Evolutionary conservation across 768 basidiomycete genomes (phyloP), one percentile per base, ranked within the genome.

Genomic region (Calocybe gangraenosa): DNA sequence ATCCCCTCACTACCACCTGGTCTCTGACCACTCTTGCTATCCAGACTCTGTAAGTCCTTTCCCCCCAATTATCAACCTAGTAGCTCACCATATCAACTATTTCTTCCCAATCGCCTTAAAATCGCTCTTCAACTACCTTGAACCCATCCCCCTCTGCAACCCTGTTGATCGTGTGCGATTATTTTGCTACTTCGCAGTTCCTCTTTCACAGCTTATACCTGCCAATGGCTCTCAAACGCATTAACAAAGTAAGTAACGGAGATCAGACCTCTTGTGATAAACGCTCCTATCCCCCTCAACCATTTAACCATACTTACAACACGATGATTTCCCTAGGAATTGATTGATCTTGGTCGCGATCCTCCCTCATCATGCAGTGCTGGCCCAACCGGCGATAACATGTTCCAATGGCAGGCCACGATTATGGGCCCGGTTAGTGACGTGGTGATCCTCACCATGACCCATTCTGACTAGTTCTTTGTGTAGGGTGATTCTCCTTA

Each of bases 381-480:
- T 58, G 96, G 96, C 42, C 96, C 96, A 35, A 92, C 87, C 49
- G 92, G 92, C 42, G 94, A 98, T 64, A 94, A 97, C 71, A 85
- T 98, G 84, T 99, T 97, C 77, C 84, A 92, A 65, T 97, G 94
- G 95, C 93, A 97, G 67, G 95, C 95, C 50, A 97, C 95, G 55
- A 98, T 98, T 66, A 98, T 98, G 95, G 95, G 95, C 34, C 95
- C 95, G 47, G 94, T 95, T 61, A 66, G 93, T 75, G 19, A n/a
- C 37, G 25, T 22, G 43, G 21, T 15, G 30, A 40, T 36, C 39
- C 44, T 21, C 45, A 34, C 21, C 40, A 46, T 63, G 54, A 64
- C 58, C 60, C 50, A 58, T 56, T 31, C 44, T 59, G 48, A 61
- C 52, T 51, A 50, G 41, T 20, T 35, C 15, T 46, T 58, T 22